phyloP scores from a whole-genome alignment of 768 basidiomycete genomes.

The Mycena vitilis region DNA sequence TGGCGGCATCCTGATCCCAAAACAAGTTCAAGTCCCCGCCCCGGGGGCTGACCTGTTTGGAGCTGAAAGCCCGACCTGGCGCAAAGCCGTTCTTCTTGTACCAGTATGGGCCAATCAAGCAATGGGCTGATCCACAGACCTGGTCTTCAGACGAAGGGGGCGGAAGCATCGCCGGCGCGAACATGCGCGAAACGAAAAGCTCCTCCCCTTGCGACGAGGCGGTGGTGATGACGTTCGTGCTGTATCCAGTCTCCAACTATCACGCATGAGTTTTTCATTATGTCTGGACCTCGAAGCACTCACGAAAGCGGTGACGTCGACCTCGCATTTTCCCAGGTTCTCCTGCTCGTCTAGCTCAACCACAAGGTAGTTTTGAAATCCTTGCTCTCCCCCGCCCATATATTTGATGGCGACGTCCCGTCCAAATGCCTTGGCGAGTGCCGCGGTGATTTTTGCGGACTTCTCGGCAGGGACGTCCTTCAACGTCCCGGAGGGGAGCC shows the following conservation, averaged over 20 bases:
- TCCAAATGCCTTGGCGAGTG: slow-evolving; percentile 53
- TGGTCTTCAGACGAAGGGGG: slow-evolving; percentile 54
- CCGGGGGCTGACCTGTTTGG: slow-evolving; percentile 63
- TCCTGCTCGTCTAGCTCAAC: slow-evolving; percentile 56
- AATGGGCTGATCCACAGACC: slow-evolving; percentile 68
- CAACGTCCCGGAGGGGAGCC: slow-evolving; percentile 45
- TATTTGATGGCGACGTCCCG: slow-evolving; percentile 51
- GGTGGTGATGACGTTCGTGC: slow-evolving; percentile 54
- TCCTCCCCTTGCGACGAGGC: slow-evolving; percentile 41
- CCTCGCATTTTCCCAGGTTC: slow-evolving; percentile 45
- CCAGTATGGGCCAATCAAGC: slow-evolving; percentile 63
- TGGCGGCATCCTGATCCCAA: slow-evolving; percentile 48
- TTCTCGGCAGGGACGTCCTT: slow-evolving; percentile 45
- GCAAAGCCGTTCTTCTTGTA: slow-evolving; percentile 47
- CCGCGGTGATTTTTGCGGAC: slow-evolving; percentile 42
- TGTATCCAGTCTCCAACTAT: slow-evolving; percentile 49
- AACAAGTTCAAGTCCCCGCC: slow-evolving; percentile 58
- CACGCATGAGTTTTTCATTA: background rate
- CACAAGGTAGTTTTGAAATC: slow-evolving; percentile 51
- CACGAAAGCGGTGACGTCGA: slow-evolving; percentile 51
- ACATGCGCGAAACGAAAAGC: slow-evolving; percentile 63
- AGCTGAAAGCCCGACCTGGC: slow-evolving; percentile 49
- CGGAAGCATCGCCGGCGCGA: slow-evolving; percentile 50
- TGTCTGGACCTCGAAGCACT: slow-evolving; percentile 24
- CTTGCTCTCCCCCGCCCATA: slow-evolving; percentile 48